These are phyloP conservation scores for Agaricus sinodeliciosus DNA, from an alignment of 768 basidiomycete species.

Conservation along the genomic window DNA sequence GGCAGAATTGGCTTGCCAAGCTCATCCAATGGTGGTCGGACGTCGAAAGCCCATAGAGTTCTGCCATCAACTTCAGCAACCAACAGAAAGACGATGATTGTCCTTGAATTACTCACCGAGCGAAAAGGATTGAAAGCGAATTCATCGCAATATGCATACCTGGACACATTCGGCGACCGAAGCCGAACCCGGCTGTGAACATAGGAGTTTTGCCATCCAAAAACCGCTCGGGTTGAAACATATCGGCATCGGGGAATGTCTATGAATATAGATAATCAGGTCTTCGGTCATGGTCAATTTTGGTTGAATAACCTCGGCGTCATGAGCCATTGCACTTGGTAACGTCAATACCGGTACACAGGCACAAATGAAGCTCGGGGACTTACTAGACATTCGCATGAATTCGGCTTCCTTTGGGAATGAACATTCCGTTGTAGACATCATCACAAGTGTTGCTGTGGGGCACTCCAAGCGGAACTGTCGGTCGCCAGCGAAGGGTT, in stretches of 20 bases:
- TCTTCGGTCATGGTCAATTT: background rate
- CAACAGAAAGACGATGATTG: background rate
- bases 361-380: background rate
- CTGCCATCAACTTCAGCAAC: constrained; percentile 9
- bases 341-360: background rate
- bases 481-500: constrained; percentile 19
- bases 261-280: background rate
- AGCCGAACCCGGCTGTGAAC: constrained; percentile 19
- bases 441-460: constrained; percentile 30
- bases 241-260: constrained; percentile 18
- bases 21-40: constrained; percentile 11
- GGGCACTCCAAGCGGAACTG: constrained; percentile 24
- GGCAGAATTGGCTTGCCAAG: constrained; percentile 15
- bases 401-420: constrained; percentile 28
- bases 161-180: constrained; percentile 23
- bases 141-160: constrained; percentile 22
- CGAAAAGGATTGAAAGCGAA: constrained; percentile 18
- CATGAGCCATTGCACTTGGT: constrained; percentile 19
- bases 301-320: constrained; percentile 13
- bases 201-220: constrained; percentile 13
- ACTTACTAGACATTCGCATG: constrained; percentile 20
- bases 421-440: constrained; percentile 27
- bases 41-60: constrained; percentile 19
- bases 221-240: constrained; percentile 20
- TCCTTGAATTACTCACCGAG: constrained; percentile 12